phyloP scores from a whole-genome alignment of 2,329 filamentous ascomycete species.

The Geoglossum cookeanum region DNA sequence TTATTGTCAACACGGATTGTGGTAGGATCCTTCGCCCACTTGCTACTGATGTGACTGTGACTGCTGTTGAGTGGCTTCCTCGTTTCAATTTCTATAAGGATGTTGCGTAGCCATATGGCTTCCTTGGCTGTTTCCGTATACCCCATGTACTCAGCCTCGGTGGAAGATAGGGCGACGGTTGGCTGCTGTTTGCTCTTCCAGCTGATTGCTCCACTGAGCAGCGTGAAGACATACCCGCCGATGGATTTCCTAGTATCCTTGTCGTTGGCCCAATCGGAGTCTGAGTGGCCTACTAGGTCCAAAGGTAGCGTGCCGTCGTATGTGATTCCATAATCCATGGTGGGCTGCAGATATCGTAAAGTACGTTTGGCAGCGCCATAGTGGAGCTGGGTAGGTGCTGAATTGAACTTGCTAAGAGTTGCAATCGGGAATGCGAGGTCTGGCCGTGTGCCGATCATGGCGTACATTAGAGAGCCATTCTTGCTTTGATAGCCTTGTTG shows the following conservation, averaged over 20 bases:
- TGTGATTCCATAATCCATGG: not conserved
- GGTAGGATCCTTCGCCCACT: not conserved
- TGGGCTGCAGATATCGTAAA: slow-evolving; percentile 1
- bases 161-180: not conserved
- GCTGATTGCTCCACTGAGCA: not conserved
- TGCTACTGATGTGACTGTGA: not conserved
- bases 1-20: slow-evolving; percentile 8
- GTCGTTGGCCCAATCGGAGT: not conserved
- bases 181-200: slow-evolving; percentile 2
- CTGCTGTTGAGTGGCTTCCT: not conserved
- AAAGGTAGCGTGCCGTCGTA: not conserved
- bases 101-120: not conserved
- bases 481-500: too few relatives aligned
- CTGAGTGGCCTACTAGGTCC: not conserved
- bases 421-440: slow-evolving; percentile 3
- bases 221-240: not conserved
- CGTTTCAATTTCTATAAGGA: not conserved
- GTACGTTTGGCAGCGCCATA: not conserved
- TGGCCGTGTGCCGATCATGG: slow-evolving; percentile 3
- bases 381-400: not conserved
- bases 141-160: not conserved
- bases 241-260: not conserved
- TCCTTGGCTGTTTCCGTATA: not conserved
- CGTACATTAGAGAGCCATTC: not conserved
- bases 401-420: slow-evolving; percentile 1